phyloP scores from a whole-genome alignment of 495 filamentous ascomycete species.

The Penicillium cinerascens region DNA sequence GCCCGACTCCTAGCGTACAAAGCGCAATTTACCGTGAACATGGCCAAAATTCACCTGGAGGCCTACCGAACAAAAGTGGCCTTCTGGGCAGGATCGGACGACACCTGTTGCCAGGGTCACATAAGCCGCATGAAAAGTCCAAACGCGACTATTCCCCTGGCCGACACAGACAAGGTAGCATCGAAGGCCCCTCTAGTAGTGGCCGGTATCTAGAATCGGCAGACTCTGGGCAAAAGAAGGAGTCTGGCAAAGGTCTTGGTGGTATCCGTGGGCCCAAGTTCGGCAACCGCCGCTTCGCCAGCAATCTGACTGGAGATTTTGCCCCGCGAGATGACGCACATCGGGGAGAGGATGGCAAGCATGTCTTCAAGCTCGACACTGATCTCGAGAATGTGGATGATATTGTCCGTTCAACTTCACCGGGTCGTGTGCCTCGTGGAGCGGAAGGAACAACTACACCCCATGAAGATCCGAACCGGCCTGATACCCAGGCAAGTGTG shows the following conservation, averaged over 20 bases:
- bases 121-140: conserved; percentile 24
- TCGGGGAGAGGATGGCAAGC: conserved; percentile 24
- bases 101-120: conserved; percentile 17
- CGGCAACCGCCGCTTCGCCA: conserved; percentile 53
- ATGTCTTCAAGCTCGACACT: conserved; percentile 72
- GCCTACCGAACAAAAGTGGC: conserved; percentile 57
- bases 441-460: conserved; percentile 45
- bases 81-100: conserved; percentile 64
- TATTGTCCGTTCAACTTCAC: conserved; percentile 55
- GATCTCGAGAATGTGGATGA: conserved; percentile 80
- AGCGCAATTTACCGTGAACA: conserved; percentile 48
- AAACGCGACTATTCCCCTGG: conserved; percentile 50
- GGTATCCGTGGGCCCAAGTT: conserved; percentile 33
- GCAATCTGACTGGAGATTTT: conserved; percentile 40
- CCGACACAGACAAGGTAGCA: conserved; percentile 40
- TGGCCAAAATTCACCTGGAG: conserved; percentile 58
- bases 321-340: conserved; percentile 28
- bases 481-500: conserved; percentile 14
- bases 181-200: conserved; percentile 30
- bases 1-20: conserved; percentile 69
- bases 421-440: conserved; percentile 6
- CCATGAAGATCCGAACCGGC: conserved; percentile 31
- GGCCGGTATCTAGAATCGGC: conserved; percentile 24
- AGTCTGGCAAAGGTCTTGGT: conserved; percentile 32
- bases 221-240: conserved; percentile 43